Percentiles rank a stretch among this genome's conserved stretches.
phyloP scores from a whole-genome alignment of 2,329 filamentous ascomycete species.

The Tolypocladium amazonense region DNA sequence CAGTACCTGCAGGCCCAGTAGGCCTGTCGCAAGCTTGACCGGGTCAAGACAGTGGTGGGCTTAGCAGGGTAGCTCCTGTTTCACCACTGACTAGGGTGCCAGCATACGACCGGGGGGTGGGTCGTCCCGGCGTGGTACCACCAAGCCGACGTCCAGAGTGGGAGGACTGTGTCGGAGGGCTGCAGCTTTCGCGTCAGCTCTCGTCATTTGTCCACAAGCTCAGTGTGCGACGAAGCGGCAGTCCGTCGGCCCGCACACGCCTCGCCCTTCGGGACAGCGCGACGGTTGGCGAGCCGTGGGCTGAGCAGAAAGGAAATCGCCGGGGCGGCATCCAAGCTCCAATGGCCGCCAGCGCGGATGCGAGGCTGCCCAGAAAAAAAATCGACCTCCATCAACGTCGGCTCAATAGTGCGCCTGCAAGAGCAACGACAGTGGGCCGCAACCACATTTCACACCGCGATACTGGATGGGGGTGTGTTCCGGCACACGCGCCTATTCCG shows the following conservation, averaged over 20 bases:
- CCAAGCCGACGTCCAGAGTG: conserved; percentile 5
- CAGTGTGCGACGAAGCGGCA: conserved; percentile 1
- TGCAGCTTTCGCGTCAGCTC: conserved; percentile 9
- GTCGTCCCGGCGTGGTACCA: conserved; percentile 10
- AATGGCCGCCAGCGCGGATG: background rate
- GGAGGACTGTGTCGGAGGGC: conserved; percentile 16
- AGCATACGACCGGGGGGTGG: conserved; percentile 9
- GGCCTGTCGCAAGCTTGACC: conserved; percentile 10
- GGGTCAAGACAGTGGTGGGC: conserved; percentile 8
- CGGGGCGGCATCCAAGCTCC: background rate
- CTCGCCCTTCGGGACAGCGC: background rate
- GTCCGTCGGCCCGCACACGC: background rate
- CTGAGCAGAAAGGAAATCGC: background rate
- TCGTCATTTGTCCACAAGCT: conserved; percentile 1
- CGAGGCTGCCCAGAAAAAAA: background rate
- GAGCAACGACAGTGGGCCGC: conserved; percentile 1
- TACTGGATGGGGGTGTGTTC: background rate
- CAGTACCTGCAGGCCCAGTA: conserved; percentile 1
- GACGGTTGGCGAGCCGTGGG: background rate
- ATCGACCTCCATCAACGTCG: background rate
- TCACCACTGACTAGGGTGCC: conserved; percentile 10
- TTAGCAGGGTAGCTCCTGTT: conserved; percentile 10
- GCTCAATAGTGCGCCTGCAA: conserved; percentile 4
- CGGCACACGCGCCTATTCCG: conserved; percentile 5
- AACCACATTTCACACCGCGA: background rate